Percentiles rank a stretch among this genome's conserved stretches.
phyloP scores from a whole-genome alignment of 2,329 filamentous ascomycete species.

The Diaporthe ampelina region DNA sequence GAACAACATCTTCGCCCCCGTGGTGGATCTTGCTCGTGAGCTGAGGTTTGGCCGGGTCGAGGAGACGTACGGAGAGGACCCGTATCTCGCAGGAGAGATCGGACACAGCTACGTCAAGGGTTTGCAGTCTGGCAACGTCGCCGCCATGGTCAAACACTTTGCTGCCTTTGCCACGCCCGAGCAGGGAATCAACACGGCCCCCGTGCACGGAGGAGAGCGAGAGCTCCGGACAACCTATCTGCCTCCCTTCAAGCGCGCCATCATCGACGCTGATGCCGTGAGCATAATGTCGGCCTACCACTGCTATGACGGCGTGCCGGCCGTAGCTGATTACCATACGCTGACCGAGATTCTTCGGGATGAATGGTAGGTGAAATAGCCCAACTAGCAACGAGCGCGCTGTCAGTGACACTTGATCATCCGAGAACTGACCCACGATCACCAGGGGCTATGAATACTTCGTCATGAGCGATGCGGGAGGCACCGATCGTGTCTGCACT shows the following conservation, averaged over 20 bases:
- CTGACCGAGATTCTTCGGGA: slow-evolving; percentile 77
- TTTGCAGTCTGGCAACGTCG: slow-evolving; percentile 75
- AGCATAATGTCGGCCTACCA: slow-evolving; percentile 83
- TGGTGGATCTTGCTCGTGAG: slow-evolving; percentile 79
- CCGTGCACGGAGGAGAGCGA: slow-evolving; percentile 66
- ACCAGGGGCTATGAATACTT: slow-evolving; percentile 74
- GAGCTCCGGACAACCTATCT: slow-evolving; percentile 69
- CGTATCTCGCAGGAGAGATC: slow-evolving; percentile 76
- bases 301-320: slow-evolving; percentile 79
- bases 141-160: slow-evolving; percentile 82
- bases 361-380: slow-evolving; percentile 65
- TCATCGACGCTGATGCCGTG: slow-evolving; percentile 77
- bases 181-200: slow-evolving; percentile 78
- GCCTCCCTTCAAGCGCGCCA: slow-evolving; percentile 76
- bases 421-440: neutral
- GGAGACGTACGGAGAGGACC: slow-evolving; percentile 80
- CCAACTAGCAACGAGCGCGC: neutral
- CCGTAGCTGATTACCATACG: slow-evolving; percentile 74
- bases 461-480: slow-evolving; percentile 75
- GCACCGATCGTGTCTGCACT: slow-evolving; percentile 76
- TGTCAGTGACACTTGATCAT: neutral
- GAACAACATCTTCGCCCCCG: slow-evolving; percentile 80
- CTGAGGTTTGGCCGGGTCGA: slow-evolving; percentile 80
- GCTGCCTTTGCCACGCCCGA: slow-evolving; percentile 78
- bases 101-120: slow-evolving; percentile 70